phyloP scores from a whole-genome alignment of 257 asterid species.

The Apocynum venetum region DNA sequence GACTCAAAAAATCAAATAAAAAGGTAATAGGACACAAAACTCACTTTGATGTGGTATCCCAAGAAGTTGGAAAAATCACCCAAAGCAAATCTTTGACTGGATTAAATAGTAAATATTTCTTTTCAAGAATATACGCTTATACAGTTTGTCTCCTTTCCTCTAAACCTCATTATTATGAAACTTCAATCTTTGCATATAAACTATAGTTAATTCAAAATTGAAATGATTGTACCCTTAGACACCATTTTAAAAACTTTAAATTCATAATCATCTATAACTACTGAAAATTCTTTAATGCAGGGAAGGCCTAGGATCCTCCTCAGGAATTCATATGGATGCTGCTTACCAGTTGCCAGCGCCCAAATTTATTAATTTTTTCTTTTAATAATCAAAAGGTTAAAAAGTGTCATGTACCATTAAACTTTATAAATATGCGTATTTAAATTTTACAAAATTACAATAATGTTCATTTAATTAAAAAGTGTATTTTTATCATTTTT shows the following conservation, averaged over 20 bases:
- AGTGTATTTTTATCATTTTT: no score
- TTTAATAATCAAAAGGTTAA: no score
- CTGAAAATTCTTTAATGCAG: neutral
- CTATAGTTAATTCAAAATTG: neutral
- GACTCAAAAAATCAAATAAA: neutral
- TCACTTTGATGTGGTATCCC: neutral
- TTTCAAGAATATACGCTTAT: neutral
- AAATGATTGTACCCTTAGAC: neutral
- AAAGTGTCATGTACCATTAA: no score
- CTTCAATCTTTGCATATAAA: neutral
- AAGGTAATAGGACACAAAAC: neutral
- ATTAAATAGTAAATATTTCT: neutral
- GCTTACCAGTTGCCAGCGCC: neutral
- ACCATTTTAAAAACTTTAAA: no score
- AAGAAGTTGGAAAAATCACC: neutral
- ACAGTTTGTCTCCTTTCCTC: neutral
- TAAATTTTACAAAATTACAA: no score
- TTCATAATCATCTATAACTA: no score
- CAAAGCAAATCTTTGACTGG: constrained; percentile 2
- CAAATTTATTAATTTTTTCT: no score
- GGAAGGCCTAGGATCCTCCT: neutral
- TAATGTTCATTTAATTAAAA: no score
- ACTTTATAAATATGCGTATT: no score
- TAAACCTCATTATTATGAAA: neutral
- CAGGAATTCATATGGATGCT: neutral